Evolutionary conservation across 1,139 yeast species (phyloP).

Genomic region (Zygosaccharomyces sapae): DNA sequence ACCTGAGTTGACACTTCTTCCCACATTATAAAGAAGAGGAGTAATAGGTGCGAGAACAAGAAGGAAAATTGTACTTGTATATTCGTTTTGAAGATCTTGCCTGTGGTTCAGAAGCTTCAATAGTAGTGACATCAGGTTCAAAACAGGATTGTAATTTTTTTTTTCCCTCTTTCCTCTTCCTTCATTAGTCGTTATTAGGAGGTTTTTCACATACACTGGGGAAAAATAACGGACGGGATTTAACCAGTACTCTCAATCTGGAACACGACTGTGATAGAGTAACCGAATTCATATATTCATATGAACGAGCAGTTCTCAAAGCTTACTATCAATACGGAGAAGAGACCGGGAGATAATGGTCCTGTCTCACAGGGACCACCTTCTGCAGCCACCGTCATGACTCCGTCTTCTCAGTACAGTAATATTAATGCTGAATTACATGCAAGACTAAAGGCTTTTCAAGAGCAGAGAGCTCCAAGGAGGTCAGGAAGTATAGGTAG

Average conservation of each 20-base stretch:
- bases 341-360: slow-evolving; percentile 5
- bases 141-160: too few relatives aligned
- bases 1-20: too few relatives aligned
- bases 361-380: slow-evolving; percentile 3
- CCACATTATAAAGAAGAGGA: too few relatives aligned
- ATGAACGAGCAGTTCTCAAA: slow-evolving; percentile 14
- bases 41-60: too few relatives aligned
- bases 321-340: slow-evolving; percentile 10
- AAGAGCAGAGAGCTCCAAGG: slow-evolving; percentile 54
- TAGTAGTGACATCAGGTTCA: too few relatives aligned
- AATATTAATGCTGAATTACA: slow-evolving; percentile 61
- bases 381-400: slow-evolving; percentile 14
- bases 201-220: too few relatives aligned
- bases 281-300: background rate
- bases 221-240: background rate
- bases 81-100: too few relatives aligned
- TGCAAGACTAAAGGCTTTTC: slow-evolving; percentile 72
- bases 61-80: too few relatives aligned
- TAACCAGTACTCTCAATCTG: background rate
- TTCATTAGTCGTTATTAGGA: too few relatives aligned
- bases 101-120: too few relatives aligned
- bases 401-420: slow-evolving; percentile 30
- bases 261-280: background rate
- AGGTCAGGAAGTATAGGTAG: slow-evolving; percentile 33
- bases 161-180: too few relatives aligned